phyloP scores from a whole-genome alignment of 352 stramenopile species.

The Globisporangium ultimum region DNA sequence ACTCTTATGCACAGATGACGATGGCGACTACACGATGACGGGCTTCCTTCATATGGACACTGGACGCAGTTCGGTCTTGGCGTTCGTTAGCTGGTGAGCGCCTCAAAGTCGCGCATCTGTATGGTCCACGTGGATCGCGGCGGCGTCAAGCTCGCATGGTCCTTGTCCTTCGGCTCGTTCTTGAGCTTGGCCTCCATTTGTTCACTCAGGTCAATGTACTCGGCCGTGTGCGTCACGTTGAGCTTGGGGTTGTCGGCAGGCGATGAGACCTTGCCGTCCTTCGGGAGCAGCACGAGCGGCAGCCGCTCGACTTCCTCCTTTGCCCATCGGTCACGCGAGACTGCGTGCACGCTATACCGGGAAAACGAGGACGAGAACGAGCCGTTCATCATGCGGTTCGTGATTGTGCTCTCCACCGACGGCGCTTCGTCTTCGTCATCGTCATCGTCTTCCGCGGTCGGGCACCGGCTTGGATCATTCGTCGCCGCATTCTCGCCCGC shows the following conservation, averaged over 20 bases:
- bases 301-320: slow-evolving; percentile 65
- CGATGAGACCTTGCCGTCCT: slow-evolving; percentile 57
- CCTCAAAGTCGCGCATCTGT: slow-evolving; percentile 78
- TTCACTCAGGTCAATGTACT: slow-evolving; percentile 62
- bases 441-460: slow-evolving; percentile 17
- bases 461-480: too few relatives aligned
- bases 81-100: slow-evolving; percentile 37
- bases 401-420: slow-evolving; percentile 79
- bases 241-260: slow-evolving; percentile 79
- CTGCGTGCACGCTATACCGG: slow-evolving; percentile 66
- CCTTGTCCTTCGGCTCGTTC: slow-evolving; percentile 27
- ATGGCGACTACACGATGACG: background rate
- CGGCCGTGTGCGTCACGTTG: slow-evolving; percentile 59
- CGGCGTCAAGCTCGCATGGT: slow-evolving; percentile 51
- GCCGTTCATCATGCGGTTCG: slow-evolving; percentile 77
- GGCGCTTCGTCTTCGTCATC: slow-evolving; percentile 70
- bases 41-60: too few relatives aligned
- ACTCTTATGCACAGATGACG: background rate
- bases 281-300: slow-evolving; percentile 68
- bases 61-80: too few relatives aligned
- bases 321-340: slow-evolving; percentile 67
- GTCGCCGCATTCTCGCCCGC: too few relatives aligned
- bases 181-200: slow-evolving; percentile 50
- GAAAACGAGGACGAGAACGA: slow-evolving; percentile 78
- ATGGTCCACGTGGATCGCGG: slow-evolving; percentile 81